phyloP scores from a whole-genome alignment of 805 yeast genomes.

The Teunomyces lycoperdinae region DNA sequence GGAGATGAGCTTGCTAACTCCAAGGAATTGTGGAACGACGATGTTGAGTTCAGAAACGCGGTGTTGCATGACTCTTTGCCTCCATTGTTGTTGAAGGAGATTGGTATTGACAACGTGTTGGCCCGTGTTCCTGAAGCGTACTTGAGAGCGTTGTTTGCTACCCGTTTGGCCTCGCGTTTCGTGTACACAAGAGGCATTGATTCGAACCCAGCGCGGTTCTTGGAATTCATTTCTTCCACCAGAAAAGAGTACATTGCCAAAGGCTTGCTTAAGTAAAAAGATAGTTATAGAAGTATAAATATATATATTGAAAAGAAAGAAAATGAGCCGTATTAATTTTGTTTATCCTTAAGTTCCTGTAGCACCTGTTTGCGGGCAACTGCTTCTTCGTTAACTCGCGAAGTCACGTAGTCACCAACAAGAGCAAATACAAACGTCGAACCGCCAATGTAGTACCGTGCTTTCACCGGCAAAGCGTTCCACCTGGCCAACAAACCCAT shows the following conservation, averaged over 20 bases:
- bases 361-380: constrained; percentile 30
- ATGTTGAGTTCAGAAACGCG: constrained; percentile 68
- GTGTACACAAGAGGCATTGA: constrained; percentile 80
- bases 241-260: constrained; percentile 43
- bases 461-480: constrained; percentile 40
- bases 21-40: constrained; percentile 81
- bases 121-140: constrained; percentile 83
- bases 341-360: constrained; percentile 16
- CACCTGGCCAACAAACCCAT: constrained; percentile 36
- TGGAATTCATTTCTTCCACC: constrained; percentile 62
- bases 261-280: constrained; percentile 23
- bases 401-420: constrained; percentile 38
- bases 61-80: constrained; percentile 81
- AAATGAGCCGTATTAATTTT: background rate
- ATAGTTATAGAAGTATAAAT: background rate
- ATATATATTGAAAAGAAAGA: background rate
- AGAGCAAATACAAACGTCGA: constrained; percentile 40
- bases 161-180: constrained; percentile 78
- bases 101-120: constrained; percentile 67
- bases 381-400: constrained; percentile 35
- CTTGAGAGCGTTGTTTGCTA: constrained; percentile 83
- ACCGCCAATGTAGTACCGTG: constrained; percentile 38
- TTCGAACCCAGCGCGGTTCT: constrained; percentile 75
- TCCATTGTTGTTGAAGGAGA: constrained; percentile 58
- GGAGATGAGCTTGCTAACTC: constrained; percentile 83